phyloP scores from a whole-genome alignment of 331 rosid species.

The Quercus tomentella region DNA sequence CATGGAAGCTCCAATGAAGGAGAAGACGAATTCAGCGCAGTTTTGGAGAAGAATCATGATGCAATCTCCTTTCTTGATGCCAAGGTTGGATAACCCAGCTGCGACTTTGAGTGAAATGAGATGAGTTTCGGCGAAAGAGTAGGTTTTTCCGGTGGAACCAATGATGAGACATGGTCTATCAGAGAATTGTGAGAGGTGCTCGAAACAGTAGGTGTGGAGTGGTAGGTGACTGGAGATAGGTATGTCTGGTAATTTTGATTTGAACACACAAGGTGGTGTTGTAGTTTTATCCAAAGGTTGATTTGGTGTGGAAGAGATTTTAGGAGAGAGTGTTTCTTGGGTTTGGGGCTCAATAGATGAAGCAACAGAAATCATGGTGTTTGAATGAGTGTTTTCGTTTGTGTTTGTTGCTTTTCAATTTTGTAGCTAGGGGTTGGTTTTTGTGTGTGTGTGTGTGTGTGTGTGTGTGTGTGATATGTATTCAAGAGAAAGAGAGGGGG shows the following conservation, averaged over 20 bases:
- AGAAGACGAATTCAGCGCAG: constrained; percentile 59
- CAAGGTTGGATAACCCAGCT: constrained; percentile 50
- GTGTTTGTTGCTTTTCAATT: background rate
- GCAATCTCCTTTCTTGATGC: constrained; percentile 59
- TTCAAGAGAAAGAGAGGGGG: background rate
- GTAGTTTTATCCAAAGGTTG: background rate
- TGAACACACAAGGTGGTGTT: constrained; percentile 33
- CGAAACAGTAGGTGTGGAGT: constrained; percentile 69
- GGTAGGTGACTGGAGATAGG: constrained; percentile 69
- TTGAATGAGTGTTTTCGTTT: background rate
- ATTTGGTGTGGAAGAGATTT: background rate
- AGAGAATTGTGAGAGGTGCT: constrained; percentile 27
- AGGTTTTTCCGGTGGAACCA: constrained; percentile 55
- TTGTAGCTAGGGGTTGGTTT: background rate
- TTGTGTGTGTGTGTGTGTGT: no score
- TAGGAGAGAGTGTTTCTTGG: constrained; percentile 19
- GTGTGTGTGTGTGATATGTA: background rate
- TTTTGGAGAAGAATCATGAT: constrained; percentile 81
- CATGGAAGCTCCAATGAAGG: constrained; percentile 78
- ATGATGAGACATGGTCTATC: constrained; percentile 64
- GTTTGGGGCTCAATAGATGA: constrained; percentile 38
- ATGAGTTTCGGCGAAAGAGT: constrained; percentile 52
- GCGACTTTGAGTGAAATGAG: constrained; percentile 37
- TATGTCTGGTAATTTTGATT: constrained; percentile 57
- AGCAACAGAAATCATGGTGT: constrained; percentile 40